Evolutionary conservation across 805 yeast species (phyloP).

Genomic region (Blastobotrys peoriensis): DNA sequence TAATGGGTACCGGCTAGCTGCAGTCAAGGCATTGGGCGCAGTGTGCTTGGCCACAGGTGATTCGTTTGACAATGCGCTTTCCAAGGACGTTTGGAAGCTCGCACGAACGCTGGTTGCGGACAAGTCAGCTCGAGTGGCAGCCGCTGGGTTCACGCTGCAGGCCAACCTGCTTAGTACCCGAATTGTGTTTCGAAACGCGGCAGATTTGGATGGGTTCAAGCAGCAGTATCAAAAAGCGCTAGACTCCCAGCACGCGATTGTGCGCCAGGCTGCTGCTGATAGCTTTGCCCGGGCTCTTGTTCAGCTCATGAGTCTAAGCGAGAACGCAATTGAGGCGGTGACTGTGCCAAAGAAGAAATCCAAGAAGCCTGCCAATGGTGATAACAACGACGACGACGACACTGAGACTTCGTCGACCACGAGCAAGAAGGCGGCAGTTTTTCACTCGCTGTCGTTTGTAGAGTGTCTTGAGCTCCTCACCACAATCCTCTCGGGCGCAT

Average conservation of each 20-base stretch:
- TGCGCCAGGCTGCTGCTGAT: conserved; percentile 27
- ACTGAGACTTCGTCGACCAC: conserved; percentile 11
- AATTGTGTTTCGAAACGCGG: conserved; percentile 20
- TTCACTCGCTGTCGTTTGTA: conserved; percentile 17
- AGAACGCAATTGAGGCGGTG: conserved; percentile 12
- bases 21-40: conserved; percentile 19
- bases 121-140: conserved; percentile 25
- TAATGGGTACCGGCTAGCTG: conserved; percentile 24
- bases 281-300: conserved; percentile 25
- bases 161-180: conserved; percentile 19
- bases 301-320: conserved; percentile 12
- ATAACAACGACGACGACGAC: conserved; percentile 16
- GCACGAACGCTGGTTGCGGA: conserved; percentile 25
- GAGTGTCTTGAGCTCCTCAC: conserved; percentile 21
- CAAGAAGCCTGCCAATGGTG: conserved; percentile 12
- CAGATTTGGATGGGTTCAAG: conserved; percentile 26
- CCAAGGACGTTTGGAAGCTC: conserved; percentile 29
- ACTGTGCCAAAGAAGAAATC: conserved; percentile 8
- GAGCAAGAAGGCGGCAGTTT: conserved; percentile 10
- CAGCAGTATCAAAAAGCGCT: conserved; percentile 22
- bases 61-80: conserved; percentile 28
- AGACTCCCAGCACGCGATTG: conserved; percentile 18
- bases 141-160: conserved; percentile 28
- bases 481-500: conserved; percentile 9
- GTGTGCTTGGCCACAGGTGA: conserved; percentile 24